phyloP scores from a whole-genome alignment of 495 filamentous ascomycete species.

The Neurospora tetraspora region DNA sequence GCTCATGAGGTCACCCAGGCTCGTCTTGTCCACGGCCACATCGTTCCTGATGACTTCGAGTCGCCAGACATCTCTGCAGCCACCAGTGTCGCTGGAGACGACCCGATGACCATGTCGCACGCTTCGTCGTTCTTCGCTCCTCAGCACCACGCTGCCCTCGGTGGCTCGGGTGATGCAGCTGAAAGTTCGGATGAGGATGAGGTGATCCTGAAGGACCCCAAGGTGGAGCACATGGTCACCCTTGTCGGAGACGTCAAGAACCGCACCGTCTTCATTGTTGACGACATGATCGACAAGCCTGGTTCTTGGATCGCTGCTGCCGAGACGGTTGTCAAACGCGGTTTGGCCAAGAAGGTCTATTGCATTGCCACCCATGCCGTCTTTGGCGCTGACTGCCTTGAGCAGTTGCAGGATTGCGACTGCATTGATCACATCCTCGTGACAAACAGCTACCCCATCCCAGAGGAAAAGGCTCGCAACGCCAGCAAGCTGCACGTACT shows the following conservation, averaged over 20 bases:
- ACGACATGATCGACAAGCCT: constrained; percentile 98
- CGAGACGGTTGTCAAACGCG: constrained; percentile 90
- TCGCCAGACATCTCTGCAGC: constrained; percentile 58
- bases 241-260: constrained; percentile 86
- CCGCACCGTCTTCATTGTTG: constrained; percentile 82
- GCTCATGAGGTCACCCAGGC: constrained; percentile 87
- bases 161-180: constrained; percentile 69
- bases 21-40: constrained; percentile 86
- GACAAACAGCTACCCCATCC: constrained; percentile 92
- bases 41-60: constrained; percentile 90
- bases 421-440: constrained; percentile 92
- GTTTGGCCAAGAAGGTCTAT: constrained; percentile 86
- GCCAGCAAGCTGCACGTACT: constrained; percentile 81
- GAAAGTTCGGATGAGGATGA: constrained; percentile 85
- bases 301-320: constrained; percentile 98
- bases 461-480: constrained; percentile 53
- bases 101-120: constrained; percentile 47
- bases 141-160: constrained; percentile 52
- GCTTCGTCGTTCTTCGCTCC: constrained; percentile 45
- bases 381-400: constrained; percentile 80
- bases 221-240: constrained; percentile 87
- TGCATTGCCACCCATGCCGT: constrained; percentile 96
- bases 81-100: constrained; percentile 43
- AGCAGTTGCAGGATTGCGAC: constrained; percentile 81
- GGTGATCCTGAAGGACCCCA: constrained; percentile 58